Evolutionary conservation across 1,284 basidiomycete species (phyloP).

Genomic region (Irpex lacteus): DNA sequence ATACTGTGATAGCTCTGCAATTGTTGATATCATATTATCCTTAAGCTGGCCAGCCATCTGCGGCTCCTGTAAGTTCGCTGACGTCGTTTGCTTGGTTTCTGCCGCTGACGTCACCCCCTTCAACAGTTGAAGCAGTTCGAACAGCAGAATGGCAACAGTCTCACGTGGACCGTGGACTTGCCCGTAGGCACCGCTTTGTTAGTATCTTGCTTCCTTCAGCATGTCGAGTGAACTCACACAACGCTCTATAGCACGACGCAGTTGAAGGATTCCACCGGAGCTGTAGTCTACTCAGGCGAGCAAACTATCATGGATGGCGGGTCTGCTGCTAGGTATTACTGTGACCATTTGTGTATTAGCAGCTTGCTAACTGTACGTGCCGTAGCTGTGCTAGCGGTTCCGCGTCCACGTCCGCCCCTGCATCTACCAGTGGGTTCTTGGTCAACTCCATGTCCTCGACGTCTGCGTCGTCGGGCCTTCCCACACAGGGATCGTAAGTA

Average conservation of each 20-base stretch:
- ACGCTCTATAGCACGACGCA: conserved; percentile 39
- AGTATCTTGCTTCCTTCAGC: conserved; percentile 22
- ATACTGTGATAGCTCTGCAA: not conserved
- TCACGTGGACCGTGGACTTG: conserved; percentile 67
- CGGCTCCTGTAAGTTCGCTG: conserved; percentile 46
- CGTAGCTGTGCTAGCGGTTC: conserved; percentile 10
- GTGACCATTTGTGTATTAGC: not conserved
- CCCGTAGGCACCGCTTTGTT: conserved; percentile 52
- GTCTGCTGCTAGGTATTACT: not conserved
- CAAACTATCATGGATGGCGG: conserved; percentile 8
- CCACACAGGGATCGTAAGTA: conserved; percentile 24
- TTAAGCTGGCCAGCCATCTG: conserved; percentile 54
- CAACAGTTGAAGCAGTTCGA: conserved; percentile 55
- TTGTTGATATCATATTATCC: conserved; percentile 1
- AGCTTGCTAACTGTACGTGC: not conserved
- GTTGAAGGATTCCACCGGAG: conserved; percentile 57
- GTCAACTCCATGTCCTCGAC: not conserved
- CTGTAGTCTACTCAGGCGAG: conserved; percentile 9
- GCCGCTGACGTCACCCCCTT: not conserved
- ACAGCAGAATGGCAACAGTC: conserved; percentile 37
- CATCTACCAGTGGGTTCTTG: not conserved
- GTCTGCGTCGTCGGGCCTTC: not conserved
- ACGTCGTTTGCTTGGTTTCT: not conserved
- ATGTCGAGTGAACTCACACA: not conserved
- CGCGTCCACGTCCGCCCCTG: conserved; percentile 1